These are phyloP conservation scores for Artemisia annua DNA, from an alignment of 129 eudicot species.

Conservation along the genomic window DNA sequence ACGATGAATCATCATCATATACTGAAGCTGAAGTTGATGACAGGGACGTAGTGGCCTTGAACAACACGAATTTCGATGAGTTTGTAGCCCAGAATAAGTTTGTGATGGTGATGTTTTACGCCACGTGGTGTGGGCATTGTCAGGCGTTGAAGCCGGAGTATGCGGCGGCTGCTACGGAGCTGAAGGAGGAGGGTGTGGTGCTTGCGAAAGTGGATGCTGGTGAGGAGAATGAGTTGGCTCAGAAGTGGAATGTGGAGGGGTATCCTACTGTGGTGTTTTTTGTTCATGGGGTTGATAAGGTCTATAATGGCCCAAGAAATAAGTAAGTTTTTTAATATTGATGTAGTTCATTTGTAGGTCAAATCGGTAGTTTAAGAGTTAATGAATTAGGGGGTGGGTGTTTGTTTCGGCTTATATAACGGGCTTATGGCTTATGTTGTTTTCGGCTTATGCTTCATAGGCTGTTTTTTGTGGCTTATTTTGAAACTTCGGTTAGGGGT, in stretches of 20 bases:
- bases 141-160: slow-evolving; percentile 79
- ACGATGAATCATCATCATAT: slow-evolving; percentile 13
- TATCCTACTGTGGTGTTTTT: slow-evolving; percentile 67
- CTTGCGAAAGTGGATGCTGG: slow-evolving; percentile 82
- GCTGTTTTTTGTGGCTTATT: too few species aligned
- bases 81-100: slow-evolving; percentile 48
- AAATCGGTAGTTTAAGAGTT: too few species aligned
- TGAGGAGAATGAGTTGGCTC: slow-evolving; percentile 66
- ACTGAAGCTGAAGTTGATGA: slow-evolving; percentile 53
- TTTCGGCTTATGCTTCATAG: too few species aligned
- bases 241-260: slow-evolving; percentile 64
- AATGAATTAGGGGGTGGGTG: too few species aligned
- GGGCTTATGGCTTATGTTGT: too few species aligned
- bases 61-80: slow-evolving; percentile 54
- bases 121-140: slow-evolving; percentile 89
- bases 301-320: slow-evolving; percentile 58
- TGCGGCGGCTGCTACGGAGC: slow-evolving; percentile 78
- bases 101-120: slow-evolving; percentile 88
- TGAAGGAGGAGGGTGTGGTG: slow-evolving; percentile 59
- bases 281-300: slow-evolving; percentile 59
- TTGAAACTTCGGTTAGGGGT: too few species aligned
- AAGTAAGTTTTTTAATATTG: slow-evolving; percentile 42
- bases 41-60: slow-evolving; percentile 64
- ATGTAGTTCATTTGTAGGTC: neutral
- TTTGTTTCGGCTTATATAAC: too few species aligned